A percentile compares a stretch with the other conserved stretches of the same genome.
Conservation (phyloP, 495 filamentous ascomycete genomes). For the Lindgomyces ingoldianus region DNA sequence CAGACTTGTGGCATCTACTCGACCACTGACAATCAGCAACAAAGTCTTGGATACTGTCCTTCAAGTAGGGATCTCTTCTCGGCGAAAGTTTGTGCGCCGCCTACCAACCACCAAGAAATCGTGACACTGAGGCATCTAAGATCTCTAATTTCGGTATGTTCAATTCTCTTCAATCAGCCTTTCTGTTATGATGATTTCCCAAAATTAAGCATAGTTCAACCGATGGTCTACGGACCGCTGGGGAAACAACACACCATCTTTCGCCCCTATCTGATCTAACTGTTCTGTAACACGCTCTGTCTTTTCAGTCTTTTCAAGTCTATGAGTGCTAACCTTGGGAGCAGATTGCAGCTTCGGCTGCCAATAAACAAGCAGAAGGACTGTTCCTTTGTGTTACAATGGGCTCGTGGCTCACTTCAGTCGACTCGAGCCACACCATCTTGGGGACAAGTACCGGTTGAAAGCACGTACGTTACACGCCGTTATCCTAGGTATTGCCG, state of each 20-base stretch:
- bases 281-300: background rate
- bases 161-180: background rate
- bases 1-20: too few species aligned
- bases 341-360: conserved; percentile 7
- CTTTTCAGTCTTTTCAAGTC: background rate
- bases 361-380: background rate
- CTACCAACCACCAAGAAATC: too few species aligned
- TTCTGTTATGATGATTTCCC: conserved; percentile 36
- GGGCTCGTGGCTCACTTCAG: conserved; percentile 25
- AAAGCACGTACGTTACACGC: background rate
- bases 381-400: conserved; percentile 9
- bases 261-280: conserved; percentile 41
- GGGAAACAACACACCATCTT: conserved; percentile 39
- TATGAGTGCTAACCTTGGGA: background rate
- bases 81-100: too few species aligned
- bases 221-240: conserved; percentile 34
- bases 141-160: conserved; percentile 21
- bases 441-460: background rate
- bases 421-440: background rate
- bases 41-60: too few species aligned
- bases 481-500: conserved; percentile 17
- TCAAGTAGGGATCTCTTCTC: too few species aligned
- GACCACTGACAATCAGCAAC: too few species aligned
- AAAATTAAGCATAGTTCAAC: conserved; percentile 42
- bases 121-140: too few species aligned